Evolutionary conservation across 78 protist species (phyloP), one percentile per base, ranked within the genome.

Genomic region (Dictyostelium citrinum): DNA sequence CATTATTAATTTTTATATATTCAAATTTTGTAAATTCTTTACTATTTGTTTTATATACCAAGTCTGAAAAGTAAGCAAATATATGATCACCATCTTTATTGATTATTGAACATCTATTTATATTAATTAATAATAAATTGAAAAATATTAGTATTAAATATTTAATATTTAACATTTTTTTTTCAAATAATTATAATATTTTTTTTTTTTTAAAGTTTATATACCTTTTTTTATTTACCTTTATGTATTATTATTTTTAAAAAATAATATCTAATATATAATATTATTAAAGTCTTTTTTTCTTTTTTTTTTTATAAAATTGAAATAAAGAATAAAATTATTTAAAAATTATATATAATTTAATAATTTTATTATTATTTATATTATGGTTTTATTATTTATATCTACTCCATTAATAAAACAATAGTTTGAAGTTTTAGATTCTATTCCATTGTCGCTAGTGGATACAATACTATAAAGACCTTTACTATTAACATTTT

Each of bases 61-160:
- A 27, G 46, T 82, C 80, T 27, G 81, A 35, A 5, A 82, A 27
- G 27, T 39, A 82, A 0, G 60, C 46, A n/a, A 82, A 82, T 12
- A 82, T 29, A 68, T 67, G 45, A 46, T 82, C 90, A 12, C 90
- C 90, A 14, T 82, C 80, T 14, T 24, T 68, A 6, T 41, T 6
- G 4, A 82, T 82, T 10, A 17, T 22, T 35, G 68, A 10, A 27
- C 35, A 8, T 27, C 10, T 11, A 22, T 27, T 29, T n/a, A 27
- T 10, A 24, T 64, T 64, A 11, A 1, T 3, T 6, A 24, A 20
- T 11, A 27, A 8, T 55, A 55, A 55, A 20, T 12, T 49, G 5
- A 55, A 55, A 16, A 49, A 49, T 11, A 49, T 16, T 20, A 55
- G 0, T 55, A 43, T 43, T 43, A 55, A 12, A 55, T 5, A 20